These are phyloP conservation scores for Opeltia flavorubescens DNA, from an alignment of 495 filamentous ascomycete species.

Conservation along the genomic window DNA sequence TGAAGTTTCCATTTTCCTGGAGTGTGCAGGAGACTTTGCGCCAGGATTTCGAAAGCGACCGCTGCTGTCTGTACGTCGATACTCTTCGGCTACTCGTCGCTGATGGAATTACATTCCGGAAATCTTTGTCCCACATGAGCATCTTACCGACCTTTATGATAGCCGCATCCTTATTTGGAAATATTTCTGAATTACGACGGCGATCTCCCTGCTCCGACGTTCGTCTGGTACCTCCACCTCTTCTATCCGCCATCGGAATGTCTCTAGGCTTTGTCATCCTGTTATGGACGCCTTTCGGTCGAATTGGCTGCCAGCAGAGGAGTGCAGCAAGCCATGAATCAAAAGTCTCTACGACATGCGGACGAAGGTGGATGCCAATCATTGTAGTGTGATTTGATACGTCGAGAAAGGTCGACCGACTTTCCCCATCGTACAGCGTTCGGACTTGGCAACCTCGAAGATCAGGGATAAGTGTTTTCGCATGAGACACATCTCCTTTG, in stretches of 20 bases:
- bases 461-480: constrained; percentile 58
- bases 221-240: neutral
- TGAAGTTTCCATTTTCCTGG: constrained; percentile 90
- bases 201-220: constrained; percentile 32
- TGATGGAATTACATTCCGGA: constrained; percentile 25
- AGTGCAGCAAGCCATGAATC: constrained; percentile 89
- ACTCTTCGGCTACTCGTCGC: constrained; percentile 25
- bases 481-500: constrained; percentile 39
- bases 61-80: constrained; percentile 41
- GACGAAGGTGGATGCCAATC: constrained; percentile 59
- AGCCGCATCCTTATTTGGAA: constrained; percentile 55
- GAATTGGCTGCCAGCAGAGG: constrained; percentile 85
- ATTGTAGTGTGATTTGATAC: constrained; percentile 57
- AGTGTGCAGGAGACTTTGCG: constrained; percentile 81
- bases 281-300: constrained; percentile 58
- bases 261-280: constrained; percentile 56
- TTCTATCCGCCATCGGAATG: constrained; percentile 7
- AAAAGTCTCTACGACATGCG: constrained; percentile 58
- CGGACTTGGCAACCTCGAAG: constrained; percentile 76
- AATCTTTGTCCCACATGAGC: constrained; percentile 65
- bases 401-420: constrained; percentile 61
- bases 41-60: constrained; percentile 51
- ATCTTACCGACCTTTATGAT: constrained; percentile 98
- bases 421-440: constrained; percentile 47
- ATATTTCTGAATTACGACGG: constrained; percentile 47